Evolutionary conservation across 345 rosid genomes (phyloP).

Genomic region (Aegle marmelos): DNA sequence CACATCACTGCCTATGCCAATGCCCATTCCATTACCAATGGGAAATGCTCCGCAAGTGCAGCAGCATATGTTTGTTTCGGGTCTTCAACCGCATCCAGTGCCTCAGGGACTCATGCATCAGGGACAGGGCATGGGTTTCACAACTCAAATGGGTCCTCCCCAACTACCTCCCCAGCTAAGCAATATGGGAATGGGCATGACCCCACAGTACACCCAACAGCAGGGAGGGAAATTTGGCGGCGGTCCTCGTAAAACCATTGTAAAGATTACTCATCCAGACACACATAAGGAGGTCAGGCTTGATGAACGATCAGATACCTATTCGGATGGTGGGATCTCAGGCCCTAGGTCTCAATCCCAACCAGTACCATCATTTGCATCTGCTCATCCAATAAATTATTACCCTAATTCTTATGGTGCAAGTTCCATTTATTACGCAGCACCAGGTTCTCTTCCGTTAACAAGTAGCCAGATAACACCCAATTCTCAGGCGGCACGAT

Average conservation of each 20-base stretch:
- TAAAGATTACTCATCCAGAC: constrained; percentile 90
- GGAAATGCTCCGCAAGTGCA: constrained; percentile 68
- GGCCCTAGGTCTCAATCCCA: constrained; percentile 66
- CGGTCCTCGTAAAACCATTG: constrained; percentile 61
- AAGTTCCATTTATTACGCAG: constrained; percentile 40
- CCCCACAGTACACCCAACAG: constrained; percentile 63
- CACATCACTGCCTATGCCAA: constrained; percentile 65
- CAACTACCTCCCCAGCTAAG: constrained; percentile 64
- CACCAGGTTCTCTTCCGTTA: constrained; percentile 53
- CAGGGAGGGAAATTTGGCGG: constrained; percentile 72
- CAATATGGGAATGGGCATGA: constrained; percentile 63
- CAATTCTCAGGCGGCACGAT: constrained; percentile 61
- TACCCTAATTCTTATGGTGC: constrained; percentile 43
- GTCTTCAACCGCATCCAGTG: constrained; percentile 67
- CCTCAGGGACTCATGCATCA: constrained; percentile 87
- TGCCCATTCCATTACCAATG: constrained; percentile 63
- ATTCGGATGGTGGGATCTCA: constrained; percentile 53
- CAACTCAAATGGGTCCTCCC: constrained; percentile 57
- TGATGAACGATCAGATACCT: constrained; percentile 58
- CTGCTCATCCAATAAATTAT: constrained; percentile 49
- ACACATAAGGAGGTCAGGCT: constrained; percentile 95
- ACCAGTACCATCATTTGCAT: constrained; percentile 51
- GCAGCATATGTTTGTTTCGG: constrained; percentile 65
- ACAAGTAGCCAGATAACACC: constrained; percentile 55
- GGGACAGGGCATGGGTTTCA: constrained; percentile 68